phyloP scores from a whole-genome alignment of 495 filamentous ascomycete species.

The Monascus purpureus region DNA sequence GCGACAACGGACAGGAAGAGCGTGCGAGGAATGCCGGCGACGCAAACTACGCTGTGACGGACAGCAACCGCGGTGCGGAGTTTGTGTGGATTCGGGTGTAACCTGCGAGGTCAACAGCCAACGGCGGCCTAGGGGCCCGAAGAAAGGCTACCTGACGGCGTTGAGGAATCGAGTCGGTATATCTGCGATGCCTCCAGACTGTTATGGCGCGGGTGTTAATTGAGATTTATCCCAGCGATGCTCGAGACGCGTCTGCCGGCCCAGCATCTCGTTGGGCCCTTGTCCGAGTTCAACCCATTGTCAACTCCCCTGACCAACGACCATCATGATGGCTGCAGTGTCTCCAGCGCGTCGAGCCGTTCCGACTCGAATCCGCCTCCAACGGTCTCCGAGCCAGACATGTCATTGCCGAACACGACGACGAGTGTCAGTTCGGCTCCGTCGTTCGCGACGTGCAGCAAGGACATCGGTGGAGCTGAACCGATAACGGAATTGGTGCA shows the following conservation, averaged over 20 bases:
- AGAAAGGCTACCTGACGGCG: conserved; percentile 40
- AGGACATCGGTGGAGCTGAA: too few relatives aligned
- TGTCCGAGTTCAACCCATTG: not conserved
- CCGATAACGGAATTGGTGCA: conserved; percentile 17
- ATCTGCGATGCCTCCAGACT: not conserved
- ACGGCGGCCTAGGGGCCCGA: conserved; percentile 34
- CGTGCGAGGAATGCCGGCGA: conserved; percentile 28
- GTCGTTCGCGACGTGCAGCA: too few relatives aligned
- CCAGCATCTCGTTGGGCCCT: not conserved
- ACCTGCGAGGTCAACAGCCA: conserved; percentile 33
- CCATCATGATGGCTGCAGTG: not conserved
- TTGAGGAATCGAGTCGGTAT: conserved; percentile 32
- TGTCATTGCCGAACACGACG: too few relatives aligned
- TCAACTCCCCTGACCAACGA: not conserved
- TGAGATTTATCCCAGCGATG: too few relatives aligned
- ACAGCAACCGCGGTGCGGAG: conserved; percentile 33
- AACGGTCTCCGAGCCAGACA: not conserved
- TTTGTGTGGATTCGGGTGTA: conserved; percentile 34
- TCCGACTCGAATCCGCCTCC: too few relatives aligned
- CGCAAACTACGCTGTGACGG: conserved; percentile 35
- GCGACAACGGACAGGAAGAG: conserved; percentile 5
- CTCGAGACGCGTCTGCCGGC: too few relatives aligned
- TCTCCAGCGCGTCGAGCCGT: too few relatives aligned
- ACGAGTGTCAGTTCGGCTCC: too few relatives aligned
- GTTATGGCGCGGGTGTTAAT: too few relatives aligned